A percentile compares a stretch with the other conserved stretches of the same genome.
phyloP scores from a whole-genome alignment of 2,329 filamentous ascomycete genomes.

The Fusarium fracticaudum region DNA sequence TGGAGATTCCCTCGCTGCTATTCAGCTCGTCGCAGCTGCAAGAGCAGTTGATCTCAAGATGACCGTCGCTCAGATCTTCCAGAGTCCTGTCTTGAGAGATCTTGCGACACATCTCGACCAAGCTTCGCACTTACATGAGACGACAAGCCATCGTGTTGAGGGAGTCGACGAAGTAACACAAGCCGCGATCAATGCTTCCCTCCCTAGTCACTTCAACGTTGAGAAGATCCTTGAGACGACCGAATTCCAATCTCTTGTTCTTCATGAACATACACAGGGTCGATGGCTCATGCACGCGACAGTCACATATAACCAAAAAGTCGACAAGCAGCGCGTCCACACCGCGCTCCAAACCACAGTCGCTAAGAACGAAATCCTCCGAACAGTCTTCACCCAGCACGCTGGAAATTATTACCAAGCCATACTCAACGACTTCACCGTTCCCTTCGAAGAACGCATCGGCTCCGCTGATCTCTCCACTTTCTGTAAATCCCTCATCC shows the following conservation, averaged over 20 bases:
- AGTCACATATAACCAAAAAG: not conserved
- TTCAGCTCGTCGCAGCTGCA: not conserved
- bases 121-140: rapidly evolving
- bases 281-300: not conserved
- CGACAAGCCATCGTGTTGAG: not conserved
- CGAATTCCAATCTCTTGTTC: not conserved
- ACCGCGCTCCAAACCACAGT: not conserved
- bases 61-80: not conserved
- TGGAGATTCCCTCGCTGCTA: not conserved
- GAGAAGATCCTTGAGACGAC: not conserved
- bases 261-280: not conserved
- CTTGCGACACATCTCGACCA: not conserved
- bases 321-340: not conserved
- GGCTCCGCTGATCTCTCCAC: not conserved
- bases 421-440: not conserved
- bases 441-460: not conserved
- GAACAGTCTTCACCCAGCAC: not conserved
- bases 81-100: not conserved
- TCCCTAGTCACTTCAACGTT: rapidly evolving
- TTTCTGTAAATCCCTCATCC: not conserved
- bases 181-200: rapidly evolving
- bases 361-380: not conserved
- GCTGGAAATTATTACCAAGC: not conserved
- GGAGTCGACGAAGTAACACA: not conserved
- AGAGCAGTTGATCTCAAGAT: not conserved